Conservation (phyloP, 371 early-diverging fungal genomes). For the Lichtheimia ramosa region DNA sequence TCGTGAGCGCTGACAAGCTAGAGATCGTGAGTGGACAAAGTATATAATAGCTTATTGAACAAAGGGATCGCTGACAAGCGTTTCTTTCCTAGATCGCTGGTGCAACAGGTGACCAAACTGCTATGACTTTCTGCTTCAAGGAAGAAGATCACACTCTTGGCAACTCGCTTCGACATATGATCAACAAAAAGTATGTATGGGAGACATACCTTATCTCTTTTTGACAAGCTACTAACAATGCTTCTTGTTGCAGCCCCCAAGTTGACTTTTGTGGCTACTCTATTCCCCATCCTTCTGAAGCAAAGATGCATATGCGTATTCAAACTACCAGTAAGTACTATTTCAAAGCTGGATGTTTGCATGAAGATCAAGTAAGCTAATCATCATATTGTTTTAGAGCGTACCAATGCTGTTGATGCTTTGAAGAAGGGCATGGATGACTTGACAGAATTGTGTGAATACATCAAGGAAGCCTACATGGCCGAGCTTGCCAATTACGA, state of each 20-base stretch:
- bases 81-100: constrained; percentile 51
- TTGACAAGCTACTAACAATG: not conserved
- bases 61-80: not conserved
- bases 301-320: constrained; percentile 90
- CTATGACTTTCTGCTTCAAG: constrained; percentile 83
- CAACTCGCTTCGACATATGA: constrained; percentile 88
- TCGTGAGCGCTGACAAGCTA: constrained; percentile 47
- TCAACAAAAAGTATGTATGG: constrained; percentile 86
- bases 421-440: constrained; percentile 86
- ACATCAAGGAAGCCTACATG: constrained; percentile 63
- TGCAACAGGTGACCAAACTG: constrained; percentile 68
- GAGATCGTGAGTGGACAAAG: constrained; percentile 48
- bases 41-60: not conserved
- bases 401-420: constrained; percentile 82
- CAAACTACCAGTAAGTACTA: constrained; percentile 77
- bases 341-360: not conserved
- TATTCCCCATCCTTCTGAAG: constrained; percentile 99
- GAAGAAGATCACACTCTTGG: constrained; percentile 98
- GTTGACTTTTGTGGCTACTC: constrained; percentile 99
- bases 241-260: constrained; percentile 57
- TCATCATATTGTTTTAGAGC: constrained; percentile 34
- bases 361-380: too few relatives aligned
- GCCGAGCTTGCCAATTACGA: constrained; percentile 49
- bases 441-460: constrained; percentile 69
- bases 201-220: not conserved